Conservation (phyloP, 2,329 filamentous ascomycete species). For the Periconia digitata region DNA sequence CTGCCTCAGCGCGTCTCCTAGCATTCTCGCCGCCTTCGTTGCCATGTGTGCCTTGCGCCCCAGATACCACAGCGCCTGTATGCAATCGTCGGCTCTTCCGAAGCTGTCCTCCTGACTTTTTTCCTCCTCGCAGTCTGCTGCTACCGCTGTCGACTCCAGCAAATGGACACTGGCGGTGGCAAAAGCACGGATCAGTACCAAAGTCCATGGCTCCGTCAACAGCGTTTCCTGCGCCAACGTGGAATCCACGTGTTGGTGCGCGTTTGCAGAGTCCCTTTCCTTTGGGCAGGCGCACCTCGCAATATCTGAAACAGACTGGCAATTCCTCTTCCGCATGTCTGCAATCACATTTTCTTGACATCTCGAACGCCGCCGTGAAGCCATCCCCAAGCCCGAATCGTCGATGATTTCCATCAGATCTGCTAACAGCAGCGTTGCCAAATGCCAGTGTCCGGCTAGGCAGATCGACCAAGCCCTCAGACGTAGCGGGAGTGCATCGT, state of each 20-base stretch:
- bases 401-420: slow-evolving; percentile 58
- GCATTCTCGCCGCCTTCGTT: slow-evolving; percentile 41
- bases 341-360: slow-evolving; percentile 38
- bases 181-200: slow-evolving; percentile 57
- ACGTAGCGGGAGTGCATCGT: slow-evolving; percentile 53
- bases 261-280: slow-evolving; percentile 27
- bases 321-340: slow-evolving; percentile 49
- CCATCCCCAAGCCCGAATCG: slow-evolving; percentile 30
- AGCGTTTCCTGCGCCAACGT: slow-evolving; percentile 58
- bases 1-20: slow-evolving; percentile 39
- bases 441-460: slow-evolving; percentile 60
- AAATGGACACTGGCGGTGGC: slow-evolving; percentile 49
- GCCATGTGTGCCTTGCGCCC: slow-evolving; percentile 60
- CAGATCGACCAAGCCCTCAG: slow-evolving; percentile 64
- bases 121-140: slow-evolving; percentile 2
- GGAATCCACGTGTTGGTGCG: slow-evolving; percentile 53
- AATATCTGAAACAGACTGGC: slow-evolving; percentile 52
- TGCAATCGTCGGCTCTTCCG: slow-evolving; percentile 51
- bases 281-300: slow-evolving; percentile 49
- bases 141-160: slow-evolving; percentile 39
- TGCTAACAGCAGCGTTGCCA: slow-evolving; percentile 57
- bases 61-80: slow-evolving; percentile 57
- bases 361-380: slow-evolving; percentile 26
- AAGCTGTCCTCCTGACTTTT: slow-evolving; percentile 29
- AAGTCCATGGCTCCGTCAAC: slow-evolving; percentile 63